phyloP scores from a whole-genome alignment of 2,329 filamentous ascomycete genomes.

The Sclerotinia spermophila region DNA sequence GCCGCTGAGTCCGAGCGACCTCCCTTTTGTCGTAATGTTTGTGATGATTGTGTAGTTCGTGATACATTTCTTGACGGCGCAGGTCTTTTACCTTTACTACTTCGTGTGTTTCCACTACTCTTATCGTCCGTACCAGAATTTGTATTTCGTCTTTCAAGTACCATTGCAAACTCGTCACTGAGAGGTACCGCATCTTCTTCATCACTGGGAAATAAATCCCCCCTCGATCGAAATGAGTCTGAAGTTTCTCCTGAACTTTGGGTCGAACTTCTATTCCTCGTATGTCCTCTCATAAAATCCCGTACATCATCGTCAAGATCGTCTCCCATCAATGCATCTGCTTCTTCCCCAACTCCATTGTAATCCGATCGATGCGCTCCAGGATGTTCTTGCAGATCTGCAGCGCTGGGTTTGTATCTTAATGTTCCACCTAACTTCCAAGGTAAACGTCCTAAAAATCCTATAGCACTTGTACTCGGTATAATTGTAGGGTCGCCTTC shows the following conservation, averaged over 20 bases:
- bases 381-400: constrained; percentile 85
- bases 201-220: constrained; percentile 88
- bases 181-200: constrained; percentile 83
- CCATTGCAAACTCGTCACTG: constrained; percentile 87
- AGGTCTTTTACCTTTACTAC: constrained; percentile 56
- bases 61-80: constrained; percentile 49
- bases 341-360: constrained; percentile 49
- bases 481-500: constrained; percentile 78
- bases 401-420: constrained; percentile 85
- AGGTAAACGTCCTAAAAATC: constrained; percentile 78
- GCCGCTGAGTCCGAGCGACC: constrained; percentile 28
- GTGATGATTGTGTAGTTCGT: constrained; percentile 42
- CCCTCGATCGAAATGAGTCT: constrained; percentile 81
- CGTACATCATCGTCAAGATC: constrained; percentile 30
- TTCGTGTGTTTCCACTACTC: constrained; percentile 62
- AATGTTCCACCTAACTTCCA: constrained; percentile 80
- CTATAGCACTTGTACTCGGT: constrained; percentile 77
- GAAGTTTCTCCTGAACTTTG: constrained; percentile 75
- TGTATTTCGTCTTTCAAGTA: constrained; percentile 67
- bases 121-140: constrained; percentile 59
- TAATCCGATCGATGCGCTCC: constrained; percentile 45
- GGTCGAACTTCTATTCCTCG: constrained; percentile 65
- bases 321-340: constrained; percentile 65
- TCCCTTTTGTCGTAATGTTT: constrained; percentile 25
- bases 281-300: constrained; percentile 31